Evolutionary conservation across 139 green algal genomes (phyloP).

Genomic region (Chlamydomonas eustigma): DNA sequence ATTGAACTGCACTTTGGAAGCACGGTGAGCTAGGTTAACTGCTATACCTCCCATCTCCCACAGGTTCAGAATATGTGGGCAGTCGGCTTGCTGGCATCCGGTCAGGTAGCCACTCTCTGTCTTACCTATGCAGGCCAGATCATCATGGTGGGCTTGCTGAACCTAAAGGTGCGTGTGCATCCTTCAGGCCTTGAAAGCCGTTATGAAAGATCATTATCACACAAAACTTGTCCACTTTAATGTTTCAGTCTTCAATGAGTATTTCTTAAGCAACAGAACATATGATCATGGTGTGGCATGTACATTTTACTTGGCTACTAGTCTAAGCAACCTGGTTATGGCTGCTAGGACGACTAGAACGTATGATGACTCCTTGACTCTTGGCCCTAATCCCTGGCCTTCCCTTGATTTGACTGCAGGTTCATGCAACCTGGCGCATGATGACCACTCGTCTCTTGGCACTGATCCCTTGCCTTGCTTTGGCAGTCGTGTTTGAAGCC

Average conservation of each 20-base stretch:
- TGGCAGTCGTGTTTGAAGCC: constrained; percentile 28
- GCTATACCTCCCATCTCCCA: neutral
- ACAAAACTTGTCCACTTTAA: too few species aligned
- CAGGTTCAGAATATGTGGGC: constrained; percentile 39
- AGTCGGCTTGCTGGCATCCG: constrained; percentile 49
- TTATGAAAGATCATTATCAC: too few species aligned
- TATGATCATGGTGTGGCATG: too few species aligned
- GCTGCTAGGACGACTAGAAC: too few species aligned
- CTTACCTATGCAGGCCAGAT: constrained; percentile 64
- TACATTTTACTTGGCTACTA: too few species aligned
- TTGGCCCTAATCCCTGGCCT: too few species aligned
- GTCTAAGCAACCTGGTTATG: too few species aligned
- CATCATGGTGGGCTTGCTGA: constrained; percentile 63
- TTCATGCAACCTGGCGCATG: constrained; percentile 31
- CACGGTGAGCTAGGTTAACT: too few species aligned
- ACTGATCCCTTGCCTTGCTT: constrained; percentile 42
- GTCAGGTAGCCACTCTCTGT: constrained; percentile 56
- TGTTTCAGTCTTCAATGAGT: too few species aligned
- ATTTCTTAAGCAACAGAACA: too few species aligned
- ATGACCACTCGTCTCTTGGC: constrained; percentile 41
- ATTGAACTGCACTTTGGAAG: constrained; percentile 38
- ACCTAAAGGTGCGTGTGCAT: constrained; percentile 26
- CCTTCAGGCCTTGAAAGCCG: neutral
- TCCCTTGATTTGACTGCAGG: constrained; percentile 57
- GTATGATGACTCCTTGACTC: too few species aligned